Base-by-base conservation (phyloP, 2,329 filamentous ascomycete genomes). In the Pyricularia sp. region DNA sequence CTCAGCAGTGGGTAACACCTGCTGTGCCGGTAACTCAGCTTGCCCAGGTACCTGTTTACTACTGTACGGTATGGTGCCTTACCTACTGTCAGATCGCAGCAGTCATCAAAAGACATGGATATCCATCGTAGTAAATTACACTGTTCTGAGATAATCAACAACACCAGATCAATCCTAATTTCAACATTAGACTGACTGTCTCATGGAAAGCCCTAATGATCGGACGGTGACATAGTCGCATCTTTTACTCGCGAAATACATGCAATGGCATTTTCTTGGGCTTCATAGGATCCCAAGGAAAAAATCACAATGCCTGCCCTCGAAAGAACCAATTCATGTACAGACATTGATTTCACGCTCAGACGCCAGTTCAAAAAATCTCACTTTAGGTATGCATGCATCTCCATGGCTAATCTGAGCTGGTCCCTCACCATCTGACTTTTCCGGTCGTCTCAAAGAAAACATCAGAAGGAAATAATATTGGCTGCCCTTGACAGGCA, bases 391-490 rank as follows among this genome's bases (percentile, higher is more conserved):
- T 92, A 76, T 33, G 64, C 17, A 12, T 31, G 30, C 28, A n/a
- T 17, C 28, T 10, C 9, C 28, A 23, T 36, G 12, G 42, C 42
- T 20, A 23, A 28, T 17, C 7, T 20, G 28, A 50, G 28, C 12
- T 42, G n/a, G 30, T 36, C 28, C 20, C 30, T 66, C 23, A n/a
- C 20, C 65, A 23, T 59, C 42, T 30, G 42, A 55, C 63, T 28
- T 65, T 26, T n/a, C n/a, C 7, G 14, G 4, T 28, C 10, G 63
- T 28, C 30, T 31, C 26, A 55, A 17, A 93, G 93, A 73, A 93
- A 93, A 12, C 82, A 92, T 55, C 94, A 97, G 76, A 88, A 92
- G 70, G 93, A 98, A 75, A 93, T 97, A 69, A 94, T 98, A 69
- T 84, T 86, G 69, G 91, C 92, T 9, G 92, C 92, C 2, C 83